Evolutionary conservation across 2,329 filamentous ascomycete species (phyloP).

Genomic region (Ceratocystis diversiconidia): DNA sequence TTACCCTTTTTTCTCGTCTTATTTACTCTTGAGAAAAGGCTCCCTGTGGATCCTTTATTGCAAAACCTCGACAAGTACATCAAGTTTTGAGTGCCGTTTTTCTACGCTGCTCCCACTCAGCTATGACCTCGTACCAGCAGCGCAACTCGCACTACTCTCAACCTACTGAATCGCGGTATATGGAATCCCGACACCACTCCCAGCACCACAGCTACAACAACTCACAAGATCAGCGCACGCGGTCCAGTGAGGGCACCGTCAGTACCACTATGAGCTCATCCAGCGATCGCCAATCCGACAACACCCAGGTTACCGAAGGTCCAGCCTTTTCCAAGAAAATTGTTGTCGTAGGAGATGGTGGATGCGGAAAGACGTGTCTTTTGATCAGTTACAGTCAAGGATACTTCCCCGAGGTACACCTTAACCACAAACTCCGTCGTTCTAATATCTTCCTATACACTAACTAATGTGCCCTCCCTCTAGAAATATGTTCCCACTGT

Average conservation of each 20-base stretch:
- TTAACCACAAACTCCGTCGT: no score
- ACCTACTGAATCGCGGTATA: slow-evolving; percentile 14
- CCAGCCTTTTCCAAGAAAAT: slow-evolving; percentile 98
- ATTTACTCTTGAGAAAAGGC: not conserved
- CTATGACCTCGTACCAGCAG: slow-evolving; percentile 18
- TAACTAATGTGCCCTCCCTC: not conserved
- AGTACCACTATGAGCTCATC: slow-evolving; percentile 70
- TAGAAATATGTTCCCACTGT: slow-evolving; percentile 99
- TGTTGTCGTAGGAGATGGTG: slow-evolving; percentile 93
- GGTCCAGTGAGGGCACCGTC: slow-evolving; percentile 79
- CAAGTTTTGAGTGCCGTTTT: not conserved
- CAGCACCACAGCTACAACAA: slow-evolving; percentile 34
- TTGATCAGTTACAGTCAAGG: slow-evolving; percentile 98
- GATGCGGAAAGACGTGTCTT: slow-evolving; percentile 96
- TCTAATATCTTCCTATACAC: no score
- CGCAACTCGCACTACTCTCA: slow-evolving; percentile 16
- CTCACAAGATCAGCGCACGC: slow-evolving; percentile 36
- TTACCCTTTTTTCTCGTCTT: not conserved
- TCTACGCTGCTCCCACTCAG: slow-evolving; percentile 3
- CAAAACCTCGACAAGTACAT: not conserved
- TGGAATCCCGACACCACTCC: slow-evolving; percentile 12
- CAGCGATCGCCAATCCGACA: slow-evolving; percentile 61
- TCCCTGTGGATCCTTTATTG: not conserved
- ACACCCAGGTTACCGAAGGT: slow-evolving; percentile 76
- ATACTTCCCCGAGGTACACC: slow-evolving; percentile 82